phyloP scores from a whole-genome alignment of 73 alveolate species.

The Tetrahymena borealis region DNA sequence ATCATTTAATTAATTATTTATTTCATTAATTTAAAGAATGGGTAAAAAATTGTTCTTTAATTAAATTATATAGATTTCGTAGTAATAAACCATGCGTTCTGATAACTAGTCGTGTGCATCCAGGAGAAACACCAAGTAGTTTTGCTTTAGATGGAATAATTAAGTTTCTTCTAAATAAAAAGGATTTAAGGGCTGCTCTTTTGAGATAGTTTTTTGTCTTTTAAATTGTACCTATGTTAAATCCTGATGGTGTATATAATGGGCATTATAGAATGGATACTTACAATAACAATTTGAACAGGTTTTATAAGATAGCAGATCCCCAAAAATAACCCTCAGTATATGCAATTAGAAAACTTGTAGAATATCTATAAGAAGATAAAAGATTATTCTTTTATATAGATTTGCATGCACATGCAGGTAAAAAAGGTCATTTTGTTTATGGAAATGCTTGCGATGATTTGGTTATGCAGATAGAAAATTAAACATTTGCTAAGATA shows the following conservation, averaged over 20 bases:
- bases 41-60: too few species aligned
- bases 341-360: constrained; percentile 50
- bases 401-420: constrained; percentile 76
- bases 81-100: constrained; percentile 22
- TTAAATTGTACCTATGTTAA: constrained; percentile 46
- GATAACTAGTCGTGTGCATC: constrained; percentile 35
- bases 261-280: constrained; percentile 59
- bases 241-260: constrained; percentile 61
- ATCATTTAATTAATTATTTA: too few species aligned
- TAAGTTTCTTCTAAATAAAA: constrained; percentile 5
- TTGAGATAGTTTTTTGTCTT: constrained; percentile 51
- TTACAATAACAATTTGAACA: constrained; percentile 37
- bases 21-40: too few species aligned
- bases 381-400: constrained; percentile 40
- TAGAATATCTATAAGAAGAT: constrained; percentile 25
- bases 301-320: constrained; percentile 47
- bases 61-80: constrained; percentile 8
- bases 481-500: constrained; percentile 50
- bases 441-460: constrained; percentile 53
- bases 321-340: constrained; percentile 53
- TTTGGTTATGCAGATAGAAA: constrained; percentile 41
- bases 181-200: constrained; percentile 20
- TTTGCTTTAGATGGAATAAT: constrained; percentile 13
- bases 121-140: constrained; percentile 32
- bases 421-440: constrained; percentile 55